phyloP scores from a whole-genome alignment of 2,329 filamentous ascomycete species.

The Exophiala sideris region DNA sequence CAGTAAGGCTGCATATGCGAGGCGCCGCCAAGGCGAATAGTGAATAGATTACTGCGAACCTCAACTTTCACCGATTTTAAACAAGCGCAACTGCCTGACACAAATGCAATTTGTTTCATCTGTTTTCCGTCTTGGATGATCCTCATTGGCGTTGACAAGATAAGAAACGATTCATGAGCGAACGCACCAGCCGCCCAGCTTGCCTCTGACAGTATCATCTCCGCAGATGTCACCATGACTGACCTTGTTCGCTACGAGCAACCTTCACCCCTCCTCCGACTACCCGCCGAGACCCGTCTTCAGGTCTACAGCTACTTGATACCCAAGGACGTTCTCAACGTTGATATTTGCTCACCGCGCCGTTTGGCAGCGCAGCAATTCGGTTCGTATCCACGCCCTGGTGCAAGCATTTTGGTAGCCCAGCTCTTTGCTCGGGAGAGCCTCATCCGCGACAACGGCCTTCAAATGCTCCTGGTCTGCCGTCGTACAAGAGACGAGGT shows the following conservation, averaged over 20 bases:
- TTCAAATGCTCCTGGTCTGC: constrained; percentile 16
- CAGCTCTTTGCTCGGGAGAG: constrained; percentile 7
- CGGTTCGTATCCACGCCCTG: background rate
- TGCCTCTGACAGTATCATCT: background rate
- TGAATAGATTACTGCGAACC: too few relatives aligned
- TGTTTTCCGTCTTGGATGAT: too few relatives aligned
- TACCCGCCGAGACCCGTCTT: constrained; percentile 19
- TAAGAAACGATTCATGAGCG: too few relatives aligned
- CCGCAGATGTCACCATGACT: background rate
- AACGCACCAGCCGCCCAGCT: too few relatives aligned
- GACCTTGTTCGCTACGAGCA: constrained; percentile 5
- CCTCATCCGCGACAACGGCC: constrained; percentile 17
- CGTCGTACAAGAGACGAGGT: constrained; percentile 6
- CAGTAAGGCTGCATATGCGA: too few relatives aligned
- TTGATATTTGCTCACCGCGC: constrained; percentile 13
- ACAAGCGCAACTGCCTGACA: too few relatives aligned
- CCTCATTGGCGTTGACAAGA: too few relatives aligned
- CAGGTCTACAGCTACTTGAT: constrained; percentile 20
- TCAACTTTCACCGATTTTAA: too few relatives aligned
- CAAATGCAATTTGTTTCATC: too few relatives aligned
- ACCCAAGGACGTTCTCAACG: constrained; percentile 12
- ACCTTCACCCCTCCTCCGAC: constrained; percentile 11
- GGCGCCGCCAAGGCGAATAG: too few relatives aligned
- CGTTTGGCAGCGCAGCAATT: background rate
- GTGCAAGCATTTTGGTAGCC: constrained; percentile 7